Base-by-base conservation (phyloP, 768 basidiomycete species). In the Termitomyces sp. region DNA sequence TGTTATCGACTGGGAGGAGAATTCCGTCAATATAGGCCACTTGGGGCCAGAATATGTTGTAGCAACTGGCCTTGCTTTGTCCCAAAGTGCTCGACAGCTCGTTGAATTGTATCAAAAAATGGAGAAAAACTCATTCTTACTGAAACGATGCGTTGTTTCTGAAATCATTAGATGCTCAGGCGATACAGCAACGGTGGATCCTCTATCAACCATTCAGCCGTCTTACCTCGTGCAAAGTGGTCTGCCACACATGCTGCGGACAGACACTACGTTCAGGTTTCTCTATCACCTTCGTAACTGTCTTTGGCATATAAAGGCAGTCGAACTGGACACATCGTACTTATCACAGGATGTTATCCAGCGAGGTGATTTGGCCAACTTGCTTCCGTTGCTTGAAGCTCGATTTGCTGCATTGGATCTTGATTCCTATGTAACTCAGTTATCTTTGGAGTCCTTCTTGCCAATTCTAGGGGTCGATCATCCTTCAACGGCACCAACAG, bases 141-240 rank as follows among this genome's bases (percentile, higher is more conserved):
- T 68, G n/a, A 72, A 73, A 45, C 72, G 69, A 53, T 63, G 66
- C n/a, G 68, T 80, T 20, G 70, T 87, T 22, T 71, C 73, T 50
- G 71, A 73, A 44, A 76, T 88, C 50, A 73, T 90, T 52, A 67
- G 71, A 57, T 72, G 72, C 52, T 84, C 85, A n/a, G 71, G 73
- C 30, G 71, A 79, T 32, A 71, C 76, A 24, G 66, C 81, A 3
- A 71, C 83, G 30, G 76, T 90, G 7, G 90, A 94, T 66, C 88
- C 90, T 8, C 75, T 92, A 14, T 93, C 92, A 22, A 84, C 89
- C 33, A 90, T 85, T 32, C 90, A 93, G 49, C 89, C 91, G 6
- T 93, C 92, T 2, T 92, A 84, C 66, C 78, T 95, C 35, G 83
- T 94, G 26, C 91, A 91, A 66, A 82, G 77, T 46, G 92, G 92